These are phyloP conservation scores for Boletus holoroseus DNA, from an alignment of 1,284 basidiomycete genomes.

Conservation along the genomic window DNA sequence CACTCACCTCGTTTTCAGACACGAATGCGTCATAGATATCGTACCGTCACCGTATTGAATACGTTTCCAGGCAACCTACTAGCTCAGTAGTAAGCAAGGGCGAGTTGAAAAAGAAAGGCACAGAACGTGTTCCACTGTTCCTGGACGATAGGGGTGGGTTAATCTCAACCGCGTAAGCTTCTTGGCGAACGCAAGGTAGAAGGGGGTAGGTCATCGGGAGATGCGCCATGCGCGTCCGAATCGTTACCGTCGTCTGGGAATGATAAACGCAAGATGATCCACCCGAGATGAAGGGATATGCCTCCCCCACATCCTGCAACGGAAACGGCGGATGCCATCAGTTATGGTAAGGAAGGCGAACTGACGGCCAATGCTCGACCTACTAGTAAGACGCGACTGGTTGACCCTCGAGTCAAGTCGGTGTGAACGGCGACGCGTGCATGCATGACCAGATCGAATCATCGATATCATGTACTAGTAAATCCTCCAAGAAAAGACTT, in stretches of 20 bases:
- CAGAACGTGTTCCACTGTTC: not conserved
- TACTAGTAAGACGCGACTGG: no score
- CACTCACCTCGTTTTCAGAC: not conserved
- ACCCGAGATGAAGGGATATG: not conserved
- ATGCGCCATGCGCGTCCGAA: not conserved
- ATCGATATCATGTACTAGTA: not conserved
- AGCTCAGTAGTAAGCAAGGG: not conserved
- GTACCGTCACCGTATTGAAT: not conserved
- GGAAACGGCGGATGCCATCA: no score
- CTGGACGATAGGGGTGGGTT: not conserved
- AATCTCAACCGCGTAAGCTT: not conserved
- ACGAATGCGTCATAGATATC: not conserved
- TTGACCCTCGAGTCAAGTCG: not conserved
- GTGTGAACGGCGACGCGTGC: not conserved
- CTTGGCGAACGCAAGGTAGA: not conserved
- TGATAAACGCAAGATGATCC: not conserved
- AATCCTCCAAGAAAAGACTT: not conserved
- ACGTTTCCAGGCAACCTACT: not conserved
- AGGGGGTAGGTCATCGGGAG: no score
- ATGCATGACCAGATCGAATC: not conserved
- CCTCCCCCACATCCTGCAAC: not conserved
- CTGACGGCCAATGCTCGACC: not conserved
- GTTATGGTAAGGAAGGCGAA: no score
- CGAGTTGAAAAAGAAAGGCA: not conserved
- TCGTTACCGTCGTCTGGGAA: not conserved